Evolutionary conservation across 495 filamentous ascomycete species (phyloP).

Genomic region (Tuber melanosporum): DNA sequence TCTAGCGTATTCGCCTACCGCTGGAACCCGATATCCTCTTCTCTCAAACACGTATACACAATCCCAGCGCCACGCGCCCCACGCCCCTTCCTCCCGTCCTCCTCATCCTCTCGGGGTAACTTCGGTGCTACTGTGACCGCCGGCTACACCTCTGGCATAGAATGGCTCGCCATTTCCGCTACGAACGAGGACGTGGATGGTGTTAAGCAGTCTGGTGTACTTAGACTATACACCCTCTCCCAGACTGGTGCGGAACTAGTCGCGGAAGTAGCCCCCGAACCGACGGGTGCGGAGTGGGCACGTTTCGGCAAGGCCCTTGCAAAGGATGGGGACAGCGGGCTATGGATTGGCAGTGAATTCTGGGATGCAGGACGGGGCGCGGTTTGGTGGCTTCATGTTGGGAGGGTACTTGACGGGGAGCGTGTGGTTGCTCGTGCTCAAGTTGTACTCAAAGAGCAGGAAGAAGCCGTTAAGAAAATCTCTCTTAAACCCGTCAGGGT

Average conservation of each 20-base stretch:
- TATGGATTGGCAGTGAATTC: constrained; percentile 36
- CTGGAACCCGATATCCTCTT: not conserved
- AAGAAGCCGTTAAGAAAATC: constrained; percentile 5
- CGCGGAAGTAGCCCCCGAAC: constrained; percentile 11
- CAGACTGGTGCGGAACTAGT: not conserved
- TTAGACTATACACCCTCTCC: constrained; percentile 26
- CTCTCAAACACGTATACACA: constrained; percentile 6
- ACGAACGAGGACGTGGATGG: constrained; percentile 28
- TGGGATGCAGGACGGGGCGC: constrained; percentile 29
- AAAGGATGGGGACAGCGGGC: not conserved
- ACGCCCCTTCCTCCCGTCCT: not conserved
- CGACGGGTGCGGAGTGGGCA: constrained; percentile 4
- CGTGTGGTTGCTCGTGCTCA: no score
- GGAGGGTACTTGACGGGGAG: not conserved
- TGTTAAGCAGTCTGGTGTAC: constrained; percentile 18
- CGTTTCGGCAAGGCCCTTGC: constrained; percentile 28
- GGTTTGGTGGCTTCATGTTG: constrained; percentile 33
- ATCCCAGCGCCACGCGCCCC: not conserved
- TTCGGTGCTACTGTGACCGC: constrained; percentile 20
- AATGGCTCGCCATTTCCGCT: constrained; percentile 27
- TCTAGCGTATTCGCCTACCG: constrained; percentile 21
- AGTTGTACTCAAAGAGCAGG: constrained; percentile 2
- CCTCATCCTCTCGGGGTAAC: not conserved
- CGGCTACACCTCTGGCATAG: not conserved
- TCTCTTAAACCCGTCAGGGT: not conserved